These are phyloP conservation scores for Klebsormidium nitens DNA, from an alignment of 139 green algal species.

Conservation along the genomic window DNA sequence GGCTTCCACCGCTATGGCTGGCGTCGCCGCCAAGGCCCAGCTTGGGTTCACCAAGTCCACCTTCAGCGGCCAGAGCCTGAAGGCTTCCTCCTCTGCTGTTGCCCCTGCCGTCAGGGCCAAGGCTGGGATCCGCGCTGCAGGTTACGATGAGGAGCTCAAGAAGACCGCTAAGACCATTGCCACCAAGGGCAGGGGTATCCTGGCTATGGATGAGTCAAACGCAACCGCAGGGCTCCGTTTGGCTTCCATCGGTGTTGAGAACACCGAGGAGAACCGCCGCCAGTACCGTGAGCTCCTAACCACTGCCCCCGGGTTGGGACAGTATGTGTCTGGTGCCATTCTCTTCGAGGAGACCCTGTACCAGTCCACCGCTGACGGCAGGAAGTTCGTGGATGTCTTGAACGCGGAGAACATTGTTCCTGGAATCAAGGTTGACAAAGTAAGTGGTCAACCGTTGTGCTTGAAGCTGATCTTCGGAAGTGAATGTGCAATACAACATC, in stretches of 20 bases:
- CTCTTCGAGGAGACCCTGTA: conserved; percentile 99
- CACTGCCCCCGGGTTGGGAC: conserved; percentile 79
- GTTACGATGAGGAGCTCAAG: conserved; percentile 41
- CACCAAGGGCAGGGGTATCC: conserved; percentile 78
- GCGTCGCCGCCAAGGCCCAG: no score
- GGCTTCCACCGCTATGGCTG: neutral
- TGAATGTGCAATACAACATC: no score
- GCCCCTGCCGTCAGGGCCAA: neutral
- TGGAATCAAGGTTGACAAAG: conserved; percentile 89
- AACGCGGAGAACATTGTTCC: conserved; percentile 71
- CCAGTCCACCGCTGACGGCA: conserved; percentile 78
- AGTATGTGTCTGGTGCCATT: conserved; percentile 89
- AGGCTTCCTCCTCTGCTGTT: conserved; percentile 4
- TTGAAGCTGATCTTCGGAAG: neutral
- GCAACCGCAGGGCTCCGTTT: conserved; percentile 93
- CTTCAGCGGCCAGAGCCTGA: no score
- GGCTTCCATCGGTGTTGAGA: conserved; percentile 95
- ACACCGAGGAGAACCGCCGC: conserved; percentile 97
- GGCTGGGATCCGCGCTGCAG: conserved; percentile 13
- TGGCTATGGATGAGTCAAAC: conserved; percentile 99
- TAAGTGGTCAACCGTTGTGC: conserved; percentile 27
- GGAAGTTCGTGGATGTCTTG: conserved; percentile 80
- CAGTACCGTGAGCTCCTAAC: conserved; percentile 94
- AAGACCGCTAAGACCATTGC: conserved; percentile 62
- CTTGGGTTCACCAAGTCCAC: no score